Conservation (phyloP, 768 basidiomycete species). For the Candolleomyces aberdarensis region DNA sequence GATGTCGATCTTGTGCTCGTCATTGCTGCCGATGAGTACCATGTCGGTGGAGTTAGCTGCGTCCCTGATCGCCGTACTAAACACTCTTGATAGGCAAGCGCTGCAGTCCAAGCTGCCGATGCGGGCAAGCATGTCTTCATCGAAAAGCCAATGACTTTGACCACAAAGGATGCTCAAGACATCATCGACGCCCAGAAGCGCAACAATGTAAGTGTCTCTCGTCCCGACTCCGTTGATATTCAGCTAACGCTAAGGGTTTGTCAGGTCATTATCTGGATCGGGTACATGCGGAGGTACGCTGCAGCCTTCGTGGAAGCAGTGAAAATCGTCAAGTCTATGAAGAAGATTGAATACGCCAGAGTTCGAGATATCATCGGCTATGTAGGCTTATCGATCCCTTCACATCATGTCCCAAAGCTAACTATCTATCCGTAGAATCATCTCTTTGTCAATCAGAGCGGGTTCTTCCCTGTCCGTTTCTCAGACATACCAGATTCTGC, state of each 20-base stretch:
- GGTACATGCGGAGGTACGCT: slow-evolving; percentile 1
- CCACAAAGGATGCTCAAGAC: background rate
- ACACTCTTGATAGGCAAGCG: background rate
- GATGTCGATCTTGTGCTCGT: slow-evolving; percentile 3
- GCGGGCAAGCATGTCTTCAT: slow-evolving; percentile 3
- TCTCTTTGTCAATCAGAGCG: slow-evolving; percentile 4
- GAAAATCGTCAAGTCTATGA: slow-evolving; percentile 1
- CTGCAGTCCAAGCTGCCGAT: background rate
- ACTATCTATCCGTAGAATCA: background rate
- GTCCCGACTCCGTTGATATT: background rate
- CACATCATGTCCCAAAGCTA: background rate
- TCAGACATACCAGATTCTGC: background rate
- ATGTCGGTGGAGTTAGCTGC: background rate
- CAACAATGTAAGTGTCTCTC: background rate
- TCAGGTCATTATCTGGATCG: slow-evolving; percentile 2
- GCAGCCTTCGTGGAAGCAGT: slow-evolving; percentile 1
- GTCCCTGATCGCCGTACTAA: background rate
- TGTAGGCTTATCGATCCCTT: background rate
- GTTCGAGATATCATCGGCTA: slow-evolving; percentile 2
- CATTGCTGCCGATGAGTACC: slow-evolving; percentile 3
- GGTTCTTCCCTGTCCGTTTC: slow-evolving; percentile 3
- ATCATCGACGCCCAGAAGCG: slow-evolving; percentile 1
- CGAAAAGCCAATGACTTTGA: slow-evolving; percentile 3
- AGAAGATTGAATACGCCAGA: slow-evolving; percentile 4
- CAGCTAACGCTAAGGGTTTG: background rate